A percentile compares a stretch with the other conserved stretches of the same genome.
These are phyloP conservation scores for Oryza meyeriana DNA, from an alignment of 176 grass and related monocot genomes.

Conservation along the genomic window DNA sequence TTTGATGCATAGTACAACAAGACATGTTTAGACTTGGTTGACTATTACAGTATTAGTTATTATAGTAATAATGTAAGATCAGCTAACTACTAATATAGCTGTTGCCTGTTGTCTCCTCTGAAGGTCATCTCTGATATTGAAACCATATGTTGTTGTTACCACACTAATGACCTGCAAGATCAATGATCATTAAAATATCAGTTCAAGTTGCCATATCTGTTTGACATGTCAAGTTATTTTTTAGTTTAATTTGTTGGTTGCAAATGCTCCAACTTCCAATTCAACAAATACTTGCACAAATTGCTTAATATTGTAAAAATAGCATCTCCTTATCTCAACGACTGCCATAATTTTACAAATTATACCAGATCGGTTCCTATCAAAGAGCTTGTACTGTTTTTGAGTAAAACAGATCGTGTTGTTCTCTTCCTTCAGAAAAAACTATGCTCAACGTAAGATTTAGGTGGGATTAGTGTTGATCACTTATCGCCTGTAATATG, in stretches of 20 bases:
- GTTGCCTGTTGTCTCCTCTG: neutral
- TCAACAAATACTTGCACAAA: neutral
- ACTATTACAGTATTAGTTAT: neutral
- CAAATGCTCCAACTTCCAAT: neutral
- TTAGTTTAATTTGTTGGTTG: neutral
- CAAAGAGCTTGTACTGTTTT: neutral
- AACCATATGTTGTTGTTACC: neutral
- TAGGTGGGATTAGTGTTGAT: neutral
- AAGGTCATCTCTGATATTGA: no score
- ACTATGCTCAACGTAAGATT: neutral
- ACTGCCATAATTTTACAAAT: neutral
- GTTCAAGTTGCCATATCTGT: neutral
- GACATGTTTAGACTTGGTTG: neutral
- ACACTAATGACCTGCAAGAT: neutral
- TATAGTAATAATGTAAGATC: neutral
- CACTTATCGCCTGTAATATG: neutral
- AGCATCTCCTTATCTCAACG: neutral
- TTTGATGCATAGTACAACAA: no score
- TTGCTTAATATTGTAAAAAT: neutral
- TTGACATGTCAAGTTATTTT: neutral
- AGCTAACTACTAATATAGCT: neutral
- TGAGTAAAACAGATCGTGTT: neutral
- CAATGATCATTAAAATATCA: neutral
- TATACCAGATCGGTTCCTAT: neutral
- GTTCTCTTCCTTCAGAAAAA: neutral